Evolutionary conservation across 73 alveolate genomes (phyloP).

Genomic region (Tetrahymena malaccensis): DNA sequence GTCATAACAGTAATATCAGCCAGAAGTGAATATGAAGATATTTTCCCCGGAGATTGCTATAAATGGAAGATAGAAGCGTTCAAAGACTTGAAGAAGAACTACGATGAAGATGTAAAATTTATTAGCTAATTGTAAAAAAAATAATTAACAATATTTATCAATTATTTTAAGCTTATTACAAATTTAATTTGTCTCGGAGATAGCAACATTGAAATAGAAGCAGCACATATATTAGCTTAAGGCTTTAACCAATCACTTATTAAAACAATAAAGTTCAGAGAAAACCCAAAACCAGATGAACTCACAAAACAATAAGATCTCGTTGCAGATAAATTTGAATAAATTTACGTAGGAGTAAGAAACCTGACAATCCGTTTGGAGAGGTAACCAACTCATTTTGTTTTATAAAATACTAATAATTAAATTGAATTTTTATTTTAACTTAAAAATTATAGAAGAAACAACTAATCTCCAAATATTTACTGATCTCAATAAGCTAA

Average conservation of each 20-base stretch:
- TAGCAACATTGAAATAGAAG: constrained; percentile 97
- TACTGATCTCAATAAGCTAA: neutral
- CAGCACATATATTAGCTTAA: constrained; percentile 90
- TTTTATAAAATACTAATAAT: neutral
- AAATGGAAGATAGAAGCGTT: constrained; percentile 94
- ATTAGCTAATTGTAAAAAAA: too few species aligned
- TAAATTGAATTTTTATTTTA: neutral
- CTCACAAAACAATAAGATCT: constrained; percentile 82
- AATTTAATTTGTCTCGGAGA: constrained; percentile 97
- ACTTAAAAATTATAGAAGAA: neutral
- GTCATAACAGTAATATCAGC: constrained; percentile 77
- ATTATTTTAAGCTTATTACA: constrained; percentile 51
- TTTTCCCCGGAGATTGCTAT: constrained; percentile 84
- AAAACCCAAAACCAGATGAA: constrained; percentile 96
- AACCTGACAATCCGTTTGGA: constrained; percentile 90
- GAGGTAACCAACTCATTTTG: constrained; percentile 35
- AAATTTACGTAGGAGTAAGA: constrained; percentile 83
- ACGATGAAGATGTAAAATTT: constrained; percentile 56
- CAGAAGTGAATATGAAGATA: constrained; percentile 88
- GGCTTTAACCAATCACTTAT: constrained; percentile 68
- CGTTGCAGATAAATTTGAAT: constrained; percentile 91
- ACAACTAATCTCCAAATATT: neutral
- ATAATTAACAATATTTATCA: neutral
- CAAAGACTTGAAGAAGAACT: constrained; percentile 69
- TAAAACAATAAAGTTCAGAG: constrained; percentile 96